Base-by-base conservation (phyloP, 768 basidiomycete genomes). In the Naganishia friedmannii region DNA sequence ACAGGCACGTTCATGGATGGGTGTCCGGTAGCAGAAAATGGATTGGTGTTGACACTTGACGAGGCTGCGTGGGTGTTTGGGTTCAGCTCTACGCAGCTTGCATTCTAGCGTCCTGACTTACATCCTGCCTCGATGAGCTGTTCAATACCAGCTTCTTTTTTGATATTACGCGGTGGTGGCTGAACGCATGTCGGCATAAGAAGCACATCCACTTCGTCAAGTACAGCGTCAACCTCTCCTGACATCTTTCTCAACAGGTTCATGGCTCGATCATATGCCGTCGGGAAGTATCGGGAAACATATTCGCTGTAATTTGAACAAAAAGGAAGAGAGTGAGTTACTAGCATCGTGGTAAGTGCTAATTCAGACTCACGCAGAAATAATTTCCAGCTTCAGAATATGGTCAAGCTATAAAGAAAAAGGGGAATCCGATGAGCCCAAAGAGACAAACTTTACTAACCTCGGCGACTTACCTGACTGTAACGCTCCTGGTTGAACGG, bases 1-100 rank as follows among this genome's bases (percentile, higher is more conserved):
- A 83, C 81, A 9, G 84, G 83, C 32, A 85, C 72, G n/a, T 82
- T 79, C 39, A 85, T 73, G 1, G 83, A 81, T 0, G 84, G 84
- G 63, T 85, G 84, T 0, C 84, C 84, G 0, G 77, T 72, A 54
- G 79, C 79, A 17, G 75, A 75, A 70, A 75, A 81, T 34, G 74
- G 53, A 3, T 73, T 66, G 31, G 72, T 66, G 21, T 76, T 75
- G 53, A 78, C 63, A 78, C 74, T 1, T 79, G 79, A 10, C 77
- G 74, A 2, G 75, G 75, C 60, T 54, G 23, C 0, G 5, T 0
- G n/a, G n/a, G n/a, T n/a, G n/a, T n/a, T n/a, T n/a, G n/a, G n/a
- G n/a, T n/a, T n/a, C n/a, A n/a, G n/a, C n/a, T n/a, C n/a, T n/a
- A n/a, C n/a, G n/a, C n/a, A n/a, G n/a, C n/a, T n/a, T n/a, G n/a